Evolutionary conservation across 352 stramenopile genomes (phyloP), one percentile per base, ranked within the genome.

Genomic region (Globisporangium perplexum): DNA sequence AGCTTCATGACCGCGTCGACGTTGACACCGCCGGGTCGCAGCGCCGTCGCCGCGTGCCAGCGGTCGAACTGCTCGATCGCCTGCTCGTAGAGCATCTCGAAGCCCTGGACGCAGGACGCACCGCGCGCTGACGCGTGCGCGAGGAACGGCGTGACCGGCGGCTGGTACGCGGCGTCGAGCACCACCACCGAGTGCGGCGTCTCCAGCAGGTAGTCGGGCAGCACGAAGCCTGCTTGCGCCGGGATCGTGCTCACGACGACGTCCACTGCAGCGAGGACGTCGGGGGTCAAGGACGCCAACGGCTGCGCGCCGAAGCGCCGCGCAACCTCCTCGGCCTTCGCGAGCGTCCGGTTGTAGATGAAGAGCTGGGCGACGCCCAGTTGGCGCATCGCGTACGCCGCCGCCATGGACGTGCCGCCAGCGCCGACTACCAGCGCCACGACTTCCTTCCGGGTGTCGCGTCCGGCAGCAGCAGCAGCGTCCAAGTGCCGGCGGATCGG

Each of bases 51-150:
- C 70, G 72, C 75, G 64, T 89, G 75, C 96, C 97, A 99, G 33
- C 96, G 74, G 61, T 96, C 79, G 69, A 98, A 98, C 66, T 99
- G 96, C 63, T 97, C 94, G 6, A 98, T 83, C 35, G 94, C 97
- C 71, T 99, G 97, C 69, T 98, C 94, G 63, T 97, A 97, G 20
- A 99, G 74, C 97, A 99, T 99, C 62, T 99, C 96, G 23, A 93
- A 98, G 47, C 96, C 97, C 59, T 98, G 86, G 42, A 99, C 91
- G 50, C 95, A 87, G 47, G 74, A 53, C 48, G 85, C 97, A 18
- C 90, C 92, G n/a, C 69, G 71, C 7, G 68, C 73, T 30, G 86
- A 59, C 2, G 93, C 95, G 59, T 99, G 92, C 22, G 67, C 69
- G 18, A 99, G 68, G 23, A 98, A 86, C 26, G 88, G 84, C 14